Base-by-base conservation (phyloP, 768 basidiomycete species). In the Asterophora parasitica region DNA sequence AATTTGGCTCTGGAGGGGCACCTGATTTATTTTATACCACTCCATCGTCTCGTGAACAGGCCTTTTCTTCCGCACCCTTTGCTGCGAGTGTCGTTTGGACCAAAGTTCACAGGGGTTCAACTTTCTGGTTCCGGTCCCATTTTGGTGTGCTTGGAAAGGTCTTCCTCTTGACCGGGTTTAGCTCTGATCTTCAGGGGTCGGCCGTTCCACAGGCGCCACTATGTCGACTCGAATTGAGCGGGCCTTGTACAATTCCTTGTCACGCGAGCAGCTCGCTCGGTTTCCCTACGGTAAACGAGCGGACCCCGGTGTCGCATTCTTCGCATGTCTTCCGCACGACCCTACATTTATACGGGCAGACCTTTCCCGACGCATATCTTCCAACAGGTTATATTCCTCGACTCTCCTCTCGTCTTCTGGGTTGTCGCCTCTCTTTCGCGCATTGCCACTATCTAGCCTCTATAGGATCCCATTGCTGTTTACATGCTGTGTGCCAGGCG, bases 21-120 rank as follows among this genome's bases (percentile, higher is more conserved):
- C 48, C 49, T 59, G 58, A 56, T 23, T 65, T 65, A 61, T 58
- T 61, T 60, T 66, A 67, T 68, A 65, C 58, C 62, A 65, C 53
- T 52, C 52, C 48, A 51, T 50, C 16, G 37, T 35, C 17, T 20
- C 15, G 20, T 49, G 48, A 33, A 8, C 30, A 48, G 43, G 47
- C 19, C 23, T 7, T 8, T 11, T 27, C 39, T 27, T n/a, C 36
- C 9, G 16, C 4, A 17, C n/a, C 9, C 4, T 17, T 9, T 10
- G 8, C 16, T 9, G 30, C 30, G 12, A 31, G 30, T 12, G 9
- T 12, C 8, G 4, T 31, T 10, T 31, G 9, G 12, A 31, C 30
- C 30, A 3, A 12, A 31, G 4, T 10, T 31, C 8, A 4, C 30
- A 10, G 30, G 30, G 30, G 4, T 9, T 31, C 12, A 12, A 31